A percentile compares a stretch with the other conserved stretches of the same genome.
phyloP scores from a whole-genome alignment of 306 rosid species.

The Phaseolus lunatus region DNA sequence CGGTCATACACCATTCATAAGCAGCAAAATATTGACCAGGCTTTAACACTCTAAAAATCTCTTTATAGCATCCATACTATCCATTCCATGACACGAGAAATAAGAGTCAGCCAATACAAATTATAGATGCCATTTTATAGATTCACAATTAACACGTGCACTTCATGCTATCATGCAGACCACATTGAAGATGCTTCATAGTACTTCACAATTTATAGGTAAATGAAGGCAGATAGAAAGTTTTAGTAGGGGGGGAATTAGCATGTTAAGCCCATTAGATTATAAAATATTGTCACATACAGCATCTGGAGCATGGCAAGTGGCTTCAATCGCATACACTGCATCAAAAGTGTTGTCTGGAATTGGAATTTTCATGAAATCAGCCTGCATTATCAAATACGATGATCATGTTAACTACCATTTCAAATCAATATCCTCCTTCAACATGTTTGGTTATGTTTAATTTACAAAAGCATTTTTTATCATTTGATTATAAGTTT shows the following conservation, averaged over 20 bases:
- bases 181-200: constrained; percentile 4
- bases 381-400: constrained; percentile 72
- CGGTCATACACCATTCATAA: constrained; percentile 97
- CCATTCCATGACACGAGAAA: constrained; percentile 19
- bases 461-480: constrained; percentile 6
- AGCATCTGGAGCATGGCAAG: constrained; percentile 99
- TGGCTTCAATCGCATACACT: constrained; percentile 97
- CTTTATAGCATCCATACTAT: constrained; percentile 94
- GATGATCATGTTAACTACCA: constrained; percentile 21
- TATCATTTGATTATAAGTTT: not conserved
- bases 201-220: not conserved
- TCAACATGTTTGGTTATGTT: constrained; percentile 3
- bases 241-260: not conserved
- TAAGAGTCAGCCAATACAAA: constrained; percentile 39
- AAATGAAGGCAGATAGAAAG: constrained; percentile 18
- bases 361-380: constrained; percentile 95
- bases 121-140: constrained; percentile 23
- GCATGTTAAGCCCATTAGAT: constrained; percentile 6
- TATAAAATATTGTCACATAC: constrained; percentile 52
- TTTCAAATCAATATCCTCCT: not conserved
- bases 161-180: constrained; percentile 15
- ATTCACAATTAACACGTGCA: constrained; percentile 25
- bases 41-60: constrained; percentile 87
- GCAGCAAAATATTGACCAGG: constrained; percentile 97
- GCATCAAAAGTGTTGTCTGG: constrained; percentile 87